Conservation (phyloP, 2,329 filamentous ascomycete genomes). For the Reticulascus tulasneorum region DNA sequence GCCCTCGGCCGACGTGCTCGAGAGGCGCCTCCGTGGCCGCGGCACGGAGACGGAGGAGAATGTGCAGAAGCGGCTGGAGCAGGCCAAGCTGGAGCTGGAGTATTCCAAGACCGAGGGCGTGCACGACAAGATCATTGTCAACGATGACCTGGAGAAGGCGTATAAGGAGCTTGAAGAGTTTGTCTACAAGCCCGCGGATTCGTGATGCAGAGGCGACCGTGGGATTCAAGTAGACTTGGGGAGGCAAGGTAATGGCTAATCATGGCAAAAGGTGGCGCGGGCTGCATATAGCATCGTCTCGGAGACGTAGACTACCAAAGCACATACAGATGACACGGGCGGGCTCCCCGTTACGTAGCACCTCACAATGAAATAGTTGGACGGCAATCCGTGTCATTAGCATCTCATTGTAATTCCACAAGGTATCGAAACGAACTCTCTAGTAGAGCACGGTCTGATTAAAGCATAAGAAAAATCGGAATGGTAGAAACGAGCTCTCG, state of each 20-base stretch:
- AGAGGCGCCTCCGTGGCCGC: slow-evolving; percentile 68
- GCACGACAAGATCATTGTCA: slow-evolving; percentile 33
- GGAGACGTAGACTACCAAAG: too few relatives aligned
- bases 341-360: too few relatives aligned
- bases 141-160: slow-evolving; percentile 43
- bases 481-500: slow-evolving; percentile 20
- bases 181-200: slow-evolving; percentile 40
- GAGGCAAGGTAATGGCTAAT: too few relatives aligned
- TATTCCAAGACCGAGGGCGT: slow-evolving; percentile 63
- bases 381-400: too few relatives aligned
- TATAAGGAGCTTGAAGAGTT: slow-evolving; percentile 50
- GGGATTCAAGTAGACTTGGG: too few relatives aligned
- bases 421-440: slow-evolving; percentile 40
- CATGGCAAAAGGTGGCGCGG: too few relatives aligned
- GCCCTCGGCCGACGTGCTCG: slow-evolving; percentile 69
- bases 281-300: too few relatives aligned
- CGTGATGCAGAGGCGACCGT: too few relatives aligned
- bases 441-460: slow-evolving; percentile 33
- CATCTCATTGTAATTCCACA: slow-evolving; percentile 18
- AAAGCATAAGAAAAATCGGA: slow-evolving; percentile 20
- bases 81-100: slow-evolving; percentile 71
- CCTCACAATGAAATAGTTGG: too few relatives aligned
- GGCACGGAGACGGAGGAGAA: slow-evolving; percentile 75
- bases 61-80: slow-evolving; percentile 63
- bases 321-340: too few relatives aligned